phyloP scores from a whole-genome alignment of 176 grass and related monocot genomes.

The Puya raimondii region DNA sequence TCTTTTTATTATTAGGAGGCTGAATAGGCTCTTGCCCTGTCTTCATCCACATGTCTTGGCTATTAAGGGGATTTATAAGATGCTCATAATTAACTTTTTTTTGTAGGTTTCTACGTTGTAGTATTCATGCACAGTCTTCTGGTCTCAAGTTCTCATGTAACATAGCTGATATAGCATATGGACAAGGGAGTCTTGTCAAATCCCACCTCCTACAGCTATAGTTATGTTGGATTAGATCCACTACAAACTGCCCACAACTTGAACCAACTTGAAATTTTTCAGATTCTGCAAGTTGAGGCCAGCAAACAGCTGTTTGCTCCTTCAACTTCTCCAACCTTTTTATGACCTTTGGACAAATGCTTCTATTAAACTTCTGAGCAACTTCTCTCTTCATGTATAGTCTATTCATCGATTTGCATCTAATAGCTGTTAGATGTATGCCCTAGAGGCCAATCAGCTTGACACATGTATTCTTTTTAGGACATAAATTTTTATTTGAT shows the following conservation, averaged over 20 bases:
- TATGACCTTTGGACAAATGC: conserved; percentile 13
- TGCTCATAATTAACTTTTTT: too few relatives aligned
- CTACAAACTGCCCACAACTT: conserved; percentile 6
- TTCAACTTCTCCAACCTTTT: conserved; percentile 12
- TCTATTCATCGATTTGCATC: conserved; percentile 9
- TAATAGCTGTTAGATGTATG: too few relatives aligned
- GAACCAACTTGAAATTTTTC: conserved; percentile 10
- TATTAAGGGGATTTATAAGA: too few relatives aligned
- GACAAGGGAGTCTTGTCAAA: conserved; percentile 13
- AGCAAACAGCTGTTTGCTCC: conserved; percentile 2
- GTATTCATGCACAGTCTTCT: not conserved
- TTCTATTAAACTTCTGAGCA: conserved; percentile 4
- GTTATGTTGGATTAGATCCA: not conserved
- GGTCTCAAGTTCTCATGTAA: not conserved
- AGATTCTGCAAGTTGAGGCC: not conserved
- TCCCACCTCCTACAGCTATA: conserved; percentile 7
- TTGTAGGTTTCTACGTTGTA: too few relatives aligned
- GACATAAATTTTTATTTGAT: too few relatives aligned
- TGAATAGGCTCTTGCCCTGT: too few relatives aligned
- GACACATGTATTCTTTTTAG: too few relatives aligned
- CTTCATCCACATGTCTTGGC: too few relatives aligned
- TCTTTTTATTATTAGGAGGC: too few relatives aligned
- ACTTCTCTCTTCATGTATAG: conserved; percentile 10
- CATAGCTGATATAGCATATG: conserved; percentile 3
- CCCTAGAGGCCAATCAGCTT: too few relatives aligned